A percentile compares a stretch with the other conserved stretches of the same genome.
phyloP scores from a whole-genome alignment of 306 rosid genomes.

The Inga leiocalycina region DNA sequence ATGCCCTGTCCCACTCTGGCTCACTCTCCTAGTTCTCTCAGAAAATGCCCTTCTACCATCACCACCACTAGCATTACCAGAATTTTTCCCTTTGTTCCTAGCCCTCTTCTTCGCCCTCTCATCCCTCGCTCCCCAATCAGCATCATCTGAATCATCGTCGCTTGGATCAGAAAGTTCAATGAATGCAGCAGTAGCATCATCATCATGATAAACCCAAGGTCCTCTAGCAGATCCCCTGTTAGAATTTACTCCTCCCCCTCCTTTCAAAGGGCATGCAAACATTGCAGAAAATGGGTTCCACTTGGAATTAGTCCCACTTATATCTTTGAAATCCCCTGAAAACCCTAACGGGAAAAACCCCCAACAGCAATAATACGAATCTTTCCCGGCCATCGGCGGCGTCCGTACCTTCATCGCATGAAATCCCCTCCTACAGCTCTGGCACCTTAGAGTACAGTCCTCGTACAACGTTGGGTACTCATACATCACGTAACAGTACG shows the following conservation, averaged over 20 bases:
- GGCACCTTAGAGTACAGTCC: slow-evolving; percentile 86
- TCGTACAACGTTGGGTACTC: slow-evolving; percentile 74
- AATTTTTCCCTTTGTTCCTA: slow-evolving; percentile 16
- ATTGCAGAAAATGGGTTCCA: slow-evolving; percentile 86
- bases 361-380: slow-evolving; percentile 66
- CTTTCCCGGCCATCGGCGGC: slow-evolving; percentile 55
- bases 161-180: slow-evolving; percentile 55
- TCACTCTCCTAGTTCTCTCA: slow-evolving; percentile 51
- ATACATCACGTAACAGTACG: slow-evolving; percentile 74
- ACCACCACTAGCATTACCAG: slow-evolving; percentile 24
- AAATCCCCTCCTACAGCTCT: slow-evolving; percentile 76
- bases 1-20: slow-evolving; percentile 34
- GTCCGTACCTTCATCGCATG: slow-evolving; percentile 61
- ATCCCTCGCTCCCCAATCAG: slow-evolving; percentile 33
- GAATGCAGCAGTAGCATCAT: slow-evolving; percentile 52
- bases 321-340: slow-evolving; percentile 45
- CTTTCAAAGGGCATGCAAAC: slow-evolving; percentile 60
- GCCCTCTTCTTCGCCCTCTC: slow-evolving; percentile 35
- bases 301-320: slow-evolving; percentile 34
- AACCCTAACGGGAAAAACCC: slow-evolving; percentile 75
- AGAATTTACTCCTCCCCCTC: background rate
- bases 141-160: slow-evolving; percentile 72
- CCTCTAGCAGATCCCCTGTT: background rate
- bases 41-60: slow-evolving; percentile 29
- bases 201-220: slow-evolving; percentile 48